Percentiles rank a stretch among this genome's conserved stretches.
These are phyloP conservation scores for Choiromyces venosus DNA, from an alignment of 495 filamentous ascomycete genomes.

Conservation along the genomic window DNA sequence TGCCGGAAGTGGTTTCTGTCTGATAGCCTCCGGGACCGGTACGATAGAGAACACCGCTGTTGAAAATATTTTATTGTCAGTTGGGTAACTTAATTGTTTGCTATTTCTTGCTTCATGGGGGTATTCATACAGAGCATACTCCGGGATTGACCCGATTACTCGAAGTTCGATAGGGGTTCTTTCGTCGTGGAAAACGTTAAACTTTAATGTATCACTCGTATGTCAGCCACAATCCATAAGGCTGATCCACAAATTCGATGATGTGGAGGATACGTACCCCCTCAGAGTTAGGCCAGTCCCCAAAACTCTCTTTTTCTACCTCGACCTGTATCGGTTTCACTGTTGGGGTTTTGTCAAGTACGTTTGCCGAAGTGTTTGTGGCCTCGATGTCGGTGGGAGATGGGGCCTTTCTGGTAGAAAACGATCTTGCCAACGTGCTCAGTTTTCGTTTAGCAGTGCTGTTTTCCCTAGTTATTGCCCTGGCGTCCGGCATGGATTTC, in stretches of 20 bases:
- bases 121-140: constrained; percentile 45
- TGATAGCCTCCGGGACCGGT: constrained; percentile 63
- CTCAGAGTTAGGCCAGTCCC: constrained; percentile 36
- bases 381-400: not conserved
- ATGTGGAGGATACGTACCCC: constrained; percentile 25
- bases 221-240: constrained; percentile 11
- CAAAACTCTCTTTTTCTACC: constrained; percentile 13
- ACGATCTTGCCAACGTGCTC: constrained; percentile 18
- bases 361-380: not conserved
- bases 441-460: constrained; percentile 16
- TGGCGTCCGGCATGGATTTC: constrained; percentile 26
- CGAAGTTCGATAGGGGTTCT: constrained; percentile 48
- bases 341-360: not conserved
- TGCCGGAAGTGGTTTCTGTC: constrained; percentile 53
- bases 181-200: constrained; percentile 51
- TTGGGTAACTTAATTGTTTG: too few relatives aligned
- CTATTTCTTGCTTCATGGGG: not conserved
- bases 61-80: constrained; percentile 26
- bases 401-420: constrained; percentile 11
- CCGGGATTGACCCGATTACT: constrained; percentile 50
- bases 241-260: not conserved
- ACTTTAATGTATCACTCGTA: constrained; percentile 44
- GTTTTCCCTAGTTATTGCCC: not conserved
- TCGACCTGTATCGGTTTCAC: constrained; percentile 6
- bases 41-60: constrained; percentile 59